Evolutionary conservation across 1,139 yeast species (phyloP).

Genomic region (Pichia sp.): DNA sequence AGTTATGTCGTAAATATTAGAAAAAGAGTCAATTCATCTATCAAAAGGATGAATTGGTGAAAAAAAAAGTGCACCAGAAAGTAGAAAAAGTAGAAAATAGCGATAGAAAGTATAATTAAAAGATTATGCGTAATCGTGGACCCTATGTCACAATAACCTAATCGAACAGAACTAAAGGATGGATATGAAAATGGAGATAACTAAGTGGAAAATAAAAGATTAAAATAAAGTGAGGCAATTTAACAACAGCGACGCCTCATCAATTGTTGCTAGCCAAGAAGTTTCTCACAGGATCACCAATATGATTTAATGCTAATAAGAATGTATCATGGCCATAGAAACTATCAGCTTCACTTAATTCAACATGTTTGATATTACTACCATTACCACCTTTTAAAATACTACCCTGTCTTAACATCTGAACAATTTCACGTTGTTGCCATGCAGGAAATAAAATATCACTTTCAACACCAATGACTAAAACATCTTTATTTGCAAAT

Average conservation of each 20-base stretch:
- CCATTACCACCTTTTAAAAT: constrained; percentile 33
- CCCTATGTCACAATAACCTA: not conserved
- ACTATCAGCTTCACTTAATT: constrained; percentile 68
- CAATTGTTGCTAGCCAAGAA: constrained; percentile 37
- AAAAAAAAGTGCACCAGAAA: not conserved
- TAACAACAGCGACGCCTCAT: too few species aligned
- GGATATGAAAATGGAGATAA: not conserved
- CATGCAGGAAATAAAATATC: constrained; percentile 89
- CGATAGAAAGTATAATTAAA: not conserved
- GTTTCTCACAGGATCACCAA: constrained; percentile 67
- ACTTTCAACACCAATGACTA: constrained; percentile 86
- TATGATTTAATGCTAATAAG: constrained; percentile 66
- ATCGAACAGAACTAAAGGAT: not conserved
- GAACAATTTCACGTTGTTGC: constrained; percentile 84
- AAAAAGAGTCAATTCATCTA: too few species aligned
- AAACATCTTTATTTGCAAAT: constrained; percentile 56
- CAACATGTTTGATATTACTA: constrained; percentile 52
- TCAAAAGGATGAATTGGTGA: too few species aligned
- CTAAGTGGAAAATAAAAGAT: too few species aligned
- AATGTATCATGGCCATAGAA: constrained; percentile 90
- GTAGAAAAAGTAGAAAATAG: not conserved
- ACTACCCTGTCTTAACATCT: constrained; percentile 44
- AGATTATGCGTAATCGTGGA: not conserved
- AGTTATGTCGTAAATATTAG: too few species aligned
- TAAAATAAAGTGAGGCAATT: not conserved